Conservation (phyloP, 495 filamentous ascomycete species). For the Xeromyces bisporus region DNA sequence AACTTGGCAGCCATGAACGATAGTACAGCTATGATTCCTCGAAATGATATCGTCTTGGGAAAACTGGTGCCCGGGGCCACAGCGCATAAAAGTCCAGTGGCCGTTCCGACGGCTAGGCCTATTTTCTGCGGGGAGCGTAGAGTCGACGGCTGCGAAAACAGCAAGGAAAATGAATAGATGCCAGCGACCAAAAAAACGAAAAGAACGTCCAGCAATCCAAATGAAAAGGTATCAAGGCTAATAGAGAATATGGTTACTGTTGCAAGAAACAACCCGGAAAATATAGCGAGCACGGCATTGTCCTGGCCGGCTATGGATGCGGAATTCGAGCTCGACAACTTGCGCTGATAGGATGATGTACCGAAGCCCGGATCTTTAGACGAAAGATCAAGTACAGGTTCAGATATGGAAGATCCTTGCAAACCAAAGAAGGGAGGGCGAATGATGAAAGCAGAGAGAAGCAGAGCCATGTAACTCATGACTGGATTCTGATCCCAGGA, state of each 20-base stretch:
- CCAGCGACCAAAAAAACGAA: conserved; percentile 12
- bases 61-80: conserved; percentile 18
- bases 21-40: conserved; percentile 13
- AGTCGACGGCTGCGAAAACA: conserved; percentile 9
- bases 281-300: conserved; percentile 15
- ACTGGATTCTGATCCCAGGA: conserved; percentile 17
- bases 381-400: conserved; percentile 13
- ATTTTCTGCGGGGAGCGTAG: conserved; percentile 19
- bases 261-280: conserved; percentile 14
- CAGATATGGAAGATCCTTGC: conserved; percentile 8
- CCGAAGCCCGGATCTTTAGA: conserved; percentile 3
- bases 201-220: conserved; percentile 10
- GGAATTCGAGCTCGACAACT: conserved; percentile 2
- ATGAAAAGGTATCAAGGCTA: conserved; percentile 5
- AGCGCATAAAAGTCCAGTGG: conserved; percentile 18
- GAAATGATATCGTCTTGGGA: conserved; percentile 14
- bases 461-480: conserved; percentile 30
- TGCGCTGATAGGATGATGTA: conserved; percentile 5
- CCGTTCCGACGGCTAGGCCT: conserved; percentile 17
- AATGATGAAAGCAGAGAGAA: conserved; percentile 25
- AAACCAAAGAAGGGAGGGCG: conserved; percentile 24
- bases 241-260: conserved; percentile 9
- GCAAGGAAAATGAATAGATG: conserved; percentile 16
- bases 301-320: conserved; percentile 7
- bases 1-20: conserved; percentile 23